Conservation (phyloP, 2,329 filamentous ascomycete genomes). For the Trichophyton benhamiae region DNA sequence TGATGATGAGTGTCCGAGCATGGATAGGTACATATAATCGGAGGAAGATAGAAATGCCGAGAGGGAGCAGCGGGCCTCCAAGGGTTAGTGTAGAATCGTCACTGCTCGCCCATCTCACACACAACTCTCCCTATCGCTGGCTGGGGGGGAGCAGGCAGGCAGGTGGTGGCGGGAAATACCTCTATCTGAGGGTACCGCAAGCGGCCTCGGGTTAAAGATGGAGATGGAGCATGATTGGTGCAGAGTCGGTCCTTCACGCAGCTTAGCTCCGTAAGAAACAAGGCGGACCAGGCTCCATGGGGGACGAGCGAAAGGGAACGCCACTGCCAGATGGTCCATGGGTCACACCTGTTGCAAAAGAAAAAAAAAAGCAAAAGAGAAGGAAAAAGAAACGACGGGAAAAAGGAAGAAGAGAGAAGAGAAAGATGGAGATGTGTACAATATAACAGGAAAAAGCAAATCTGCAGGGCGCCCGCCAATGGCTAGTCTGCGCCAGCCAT, state of each 20-base stretch:
- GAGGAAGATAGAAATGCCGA: conserved; percentile 4
- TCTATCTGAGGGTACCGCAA: conserved; percentile 6
- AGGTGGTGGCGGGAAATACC: conserved; percentile 6
- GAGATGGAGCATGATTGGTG: neutral
- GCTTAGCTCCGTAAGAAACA: conserved; percentile 3
- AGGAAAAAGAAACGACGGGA: neutral
- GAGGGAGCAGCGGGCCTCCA: neutral
- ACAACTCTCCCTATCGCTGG: neutral
- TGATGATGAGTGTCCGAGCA: neutral
- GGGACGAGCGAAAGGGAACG: conserved; percentile 1
- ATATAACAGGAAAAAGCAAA: neutral
- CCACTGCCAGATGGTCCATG: conserved; percentile 6
- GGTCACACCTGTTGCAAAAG: conserved; percentile 1
- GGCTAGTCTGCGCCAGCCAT: neutral
- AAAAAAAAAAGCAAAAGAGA: conserved; percentile 2
- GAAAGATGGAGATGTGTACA: neutral
- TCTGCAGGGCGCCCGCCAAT: neutral
- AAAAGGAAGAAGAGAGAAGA: neutral
- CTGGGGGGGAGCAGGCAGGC: neutral
- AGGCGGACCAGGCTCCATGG: conserved; percentile 4
- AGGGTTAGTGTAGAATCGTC: neutral
- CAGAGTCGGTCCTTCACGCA: conserved; percentile 3
- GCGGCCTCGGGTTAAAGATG: conserved; percentile 4
- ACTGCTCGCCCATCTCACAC: too few species aligned
- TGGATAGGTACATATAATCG: conserved; percentile 1